Base-by-base conservation (phyloP, 2,329 filamentous ascomycete genomes). In the Xylariaceae sp. region DNA sequence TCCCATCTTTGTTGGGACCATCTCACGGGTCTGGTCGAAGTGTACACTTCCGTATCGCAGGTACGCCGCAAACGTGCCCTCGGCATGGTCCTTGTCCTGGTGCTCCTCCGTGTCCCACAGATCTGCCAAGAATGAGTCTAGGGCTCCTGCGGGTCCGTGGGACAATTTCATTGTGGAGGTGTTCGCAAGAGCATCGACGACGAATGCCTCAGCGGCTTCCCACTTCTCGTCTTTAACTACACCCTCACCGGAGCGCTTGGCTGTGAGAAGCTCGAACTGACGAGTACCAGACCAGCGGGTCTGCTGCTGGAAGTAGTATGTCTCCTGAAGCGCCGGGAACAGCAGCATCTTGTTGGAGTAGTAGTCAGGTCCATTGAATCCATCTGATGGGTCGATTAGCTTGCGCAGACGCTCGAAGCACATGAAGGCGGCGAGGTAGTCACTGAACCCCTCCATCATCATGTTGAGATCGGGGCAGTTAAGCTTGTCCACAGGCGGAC, bases 291-390 rank as follows among this genome's bases (percentile, higher is more conserved):
- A 68, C 68, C 69, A 74, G 7, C 62, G 66, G 0, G 72, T 71
- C 10, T 70, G 63, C 42, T 66, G 67, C 55, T 72, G 68, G 45
- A 72, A 70, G 44, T 71, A 67, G 57, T 64, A 70, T 1, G 62
- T 67, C 59, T 72, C 73, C 42, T 70, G 64, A 0, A 73, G 53
- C 3, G 68, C 71, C 4, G 71, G 68, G 54, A 69, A 69, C 9
- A 73, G 65, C 15, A 73, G 63, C 50, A 74, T 69, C 34, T 69
- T 69, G 15, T 72, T 69, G 6, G 66, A 63, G 57, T 65, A 72
- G 59, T 74, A 76, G 42, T 72, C 70, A 10, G 67, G 65, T 0
- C 73, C 74, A 34, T 72, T 71, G 51, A 72, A 74, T 2, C 71
- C 74, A 23, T 74, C 71, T 5, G 59, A 56, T 1, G 70, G 68